phyloP scores from a whole-genome alignment of 345 rosid species.

The Physaria fendleri region DNA sequence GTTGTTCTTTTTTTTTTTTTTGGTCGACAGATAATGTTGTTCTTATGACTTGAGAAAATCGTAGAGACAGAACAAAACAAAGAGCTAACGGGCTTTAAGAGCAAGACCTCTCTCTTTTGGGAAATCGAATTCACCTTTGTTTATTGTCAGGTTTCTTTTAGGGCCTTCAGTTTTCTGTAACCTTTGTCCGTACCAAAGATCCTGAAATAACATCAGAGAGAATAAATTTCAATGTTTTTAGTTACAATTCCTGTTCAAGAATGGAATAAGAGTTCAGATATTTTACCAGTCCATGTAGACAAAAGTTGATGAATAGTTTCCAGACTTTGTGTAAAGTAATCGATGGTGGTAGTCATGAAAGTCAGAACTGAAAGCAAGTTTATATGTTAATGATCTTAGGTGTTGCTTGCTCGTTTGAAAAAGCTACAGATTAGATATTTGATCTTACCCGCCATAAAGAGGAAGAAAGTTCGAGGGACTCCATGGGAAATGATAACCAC shows the following conservation, averaged over 20 bases:
- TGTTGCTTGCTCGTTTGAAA: too few relatives aligned
- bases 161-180: slow-evolving; percentile 72
- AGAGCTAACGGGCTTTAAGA: too few relatives aligned
- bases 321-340: slow-evolving; percentile 89
- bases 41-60: too few relatives aligned
- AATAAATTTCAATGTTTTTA: neutral
- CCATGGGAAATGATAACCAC: slow-evolving; percentile 99
- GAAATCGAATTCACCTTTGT: slow-evolving; percentile 28
- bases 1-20: too few relatives aligned
- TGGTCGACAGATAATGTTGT: too few relatives aligned
- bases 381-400: too few relatives aligned
- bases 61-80: too few relatives aligned
- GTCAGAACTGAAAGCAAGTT: slow-evolving; percentile 57
- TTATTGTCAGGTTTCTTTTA: slow-evolving; percentile 38
- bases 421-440: too few relatives aligned
- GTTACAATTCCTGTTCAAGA: too few relatives aligned
- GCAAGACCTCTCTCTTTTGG: too few relatives aligned
- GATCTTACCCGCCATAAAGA: slow-evolving; percentile 86
- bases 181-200: slow-evolving; percentile 93
- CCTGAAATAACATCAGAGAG: slow-evolving; percentile 40
- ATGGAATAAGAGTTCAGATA: neutral
- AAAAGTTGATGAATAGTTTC: slow-evolving; percentile 94
- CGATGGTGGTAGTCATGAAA: slow-evolving; percentile 99
- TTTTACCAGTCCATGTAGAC: slow-evolving; percentile 89
- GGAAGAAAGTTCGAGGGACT: slow-evolving; percentile 92